Base-by-base conservation (phyloP, 208 protist genomes). In the Entamoeba moshkovskii region DNA sequence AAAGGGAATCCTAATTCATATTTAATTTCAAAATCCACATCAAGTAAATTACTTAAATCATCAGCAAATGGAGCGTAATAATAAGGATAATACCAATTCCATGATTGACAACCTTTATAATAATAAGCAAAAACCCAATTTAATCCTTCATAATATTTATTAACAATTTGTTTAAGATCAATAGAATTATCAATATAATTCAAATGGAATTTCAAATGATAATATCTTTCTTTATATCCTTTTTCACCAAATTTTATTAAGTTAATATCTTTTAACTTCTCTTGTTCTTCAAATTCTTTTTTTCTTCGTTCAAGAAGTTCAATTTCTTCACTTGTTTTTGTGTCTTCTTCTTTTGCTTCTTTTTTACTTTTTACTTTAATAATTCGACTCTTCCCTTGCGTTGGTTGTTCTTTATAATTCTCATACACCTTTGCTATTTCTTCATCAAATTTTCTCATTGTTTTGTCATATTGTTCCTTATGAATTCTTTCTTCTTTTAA, bases 81-180 rank as follows among this genome's bases (percentile, higher is more conserved):
- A 96, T 97, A 99, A 8, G 99, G 99, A 95, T 99, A 99, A 96
- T 97, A 99, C 96, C 96, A 97, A 66, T 49, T 52, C 99, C 99
- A 99, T 66, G 97, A 98, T 22, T 97, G 96, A 95, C 97, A 98
- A 22, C 98, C 98, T 59, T 97, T 96, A 93, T 98, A 99, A 96
- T 99, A 99, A 96, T 99, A 99, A 29, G 95, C 94, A 95, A 99
- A 96, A 29, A 99, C 98, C 99, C 99, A 99, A 94, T 96, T 96
- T 52, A 99, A 96, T 38, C 98, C 99, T 93, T 98, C 97, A 49
- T 98, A 94, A 96, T 99, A 99, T 94, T 97, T 95, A 38, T 95
- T 93, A 46, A 97, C 97, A 93, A 98, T 97, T 44, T 93, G 6
- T 59, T 18, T 49, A 49, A 49, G 0, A 49, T 3, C 0, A 49